Conservation (phyloP, 2,329 filamentous ascomycete species). For the Tolypocladium tundrense region DNA sequence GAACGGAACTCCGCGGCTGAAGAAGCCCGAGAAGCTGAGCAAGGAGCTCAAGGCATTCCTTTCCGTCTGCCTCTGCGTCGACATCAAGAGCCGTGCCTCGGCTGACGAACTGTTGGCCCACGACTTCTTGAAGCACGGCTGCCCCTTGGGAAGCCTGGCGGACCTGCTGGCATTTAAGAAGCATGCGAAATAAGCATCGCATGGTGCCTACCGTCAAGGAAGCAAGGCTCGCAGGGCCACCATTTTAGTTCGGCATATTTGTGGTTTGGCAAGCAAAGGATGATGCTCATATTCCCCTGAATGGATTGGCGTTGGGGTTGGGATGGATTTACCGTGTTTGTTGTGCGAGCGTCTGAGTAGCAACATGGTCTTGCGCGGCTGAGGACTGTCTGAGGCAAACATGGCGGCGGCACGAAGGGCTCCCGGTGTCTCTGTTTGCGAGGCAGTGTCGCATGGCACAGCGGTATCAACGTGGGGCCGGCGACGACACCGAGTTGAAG, state of each 20-base stretch:
- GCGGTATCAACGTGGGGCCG: not conserved
- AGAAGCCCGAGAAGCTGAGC: slow-evolving; percentile 96
- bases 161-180: slow-evolving; percentile 85
- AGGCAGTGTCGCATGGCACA: not conserved
- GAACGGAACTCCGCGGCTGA: slow-evolving; percentile 89
- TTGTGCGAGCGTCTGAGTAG: slow-evolving; percentile 3
- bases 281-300: not conserved
- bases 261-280: not conserved
- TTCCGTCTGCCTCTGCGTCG: slow-evolving; percentile 90
- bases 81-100: slow-evolving; percentile 88
- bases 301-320: slow-evolving; percentile 5
- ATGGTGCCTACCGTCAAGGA: not conserved
- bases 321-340: not conserved
- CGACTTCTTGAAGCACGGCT: slow-evolving; percentile 91
- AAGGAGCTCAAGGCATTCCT: slow-evolving; percentile 98
- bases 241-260: not conserved
- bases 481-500: not conserved
- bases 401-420: not conserved
- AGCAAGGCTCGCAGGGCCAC: not conserved
- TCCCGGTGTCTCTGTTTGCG: not conserved
- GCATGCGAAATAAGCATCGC: slow-evolving; percentile 44
- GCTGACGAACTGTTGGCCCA: slow-evolving; percentile 82
- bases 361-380: not conserved
- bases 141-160: slow-evolving; percentile 69
- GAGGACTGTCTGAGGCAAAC: not conserved